Evolutionary conservation across 495 filamentous ascomycete species (phyloP).

Genomic region (Letharia lupina): DNA sequence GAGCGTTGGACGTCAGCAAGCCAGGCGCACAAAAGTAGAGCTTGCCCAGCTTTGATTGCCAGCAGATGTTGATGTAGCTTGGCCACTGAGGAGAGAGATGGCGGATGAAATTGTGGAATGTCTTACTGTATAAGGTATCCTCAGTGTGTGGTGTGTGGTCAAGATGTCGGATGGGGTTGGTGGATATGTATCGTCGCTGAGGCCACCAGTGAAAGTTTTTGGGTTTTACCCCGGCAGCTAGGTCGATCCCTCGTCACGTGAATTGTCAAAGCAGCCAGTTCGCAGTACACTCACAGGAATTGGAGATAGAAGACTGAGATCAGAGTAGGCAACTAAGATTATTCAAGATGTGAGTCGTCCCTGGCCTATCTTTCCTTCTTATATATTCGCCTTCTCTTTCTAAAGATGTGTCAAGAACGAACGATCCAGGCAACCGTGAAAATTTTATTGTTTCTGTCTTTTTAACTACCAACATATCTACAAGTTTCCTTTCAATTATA

Average conservation of each 20-base stretch:
- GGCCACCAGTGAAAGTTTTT: conserved; percentile 17
- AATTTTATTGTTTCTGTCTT: background rate
- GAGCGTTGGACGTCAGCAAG: conserved; percentile 9
- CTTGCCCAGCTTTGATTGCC: conserved; percentile 3
- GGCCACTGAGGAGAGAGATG: background rate
- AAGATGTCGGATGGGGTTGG: conserved; percentile 4
- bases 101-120: background rate
- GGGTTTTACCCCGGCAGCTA: conserved; percentile 6
- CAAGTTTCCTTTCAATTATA: background rate
- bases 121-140: conserved; percentile 9
- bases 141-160: background rate
- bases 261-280: background rate
- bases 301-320: background rate
- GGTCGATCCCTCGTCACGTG: conserved; percentile 12
- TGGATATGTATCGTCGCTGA: conserved; percentile 18
- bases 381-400: background rate
- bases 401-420: background rate
- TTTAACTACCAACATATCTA: background rate
- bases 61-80: background rate
- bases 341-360: background rate
- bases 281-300: background rate
- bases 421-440: background rate
- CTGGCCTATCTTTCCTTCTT: background rate
- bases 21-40: conserved; percentile 10
- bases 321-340: background rate